Conservation (phyloP, 1,284 basidiomycete genomes). For the Boletellus dicymbophilus region DNA sequence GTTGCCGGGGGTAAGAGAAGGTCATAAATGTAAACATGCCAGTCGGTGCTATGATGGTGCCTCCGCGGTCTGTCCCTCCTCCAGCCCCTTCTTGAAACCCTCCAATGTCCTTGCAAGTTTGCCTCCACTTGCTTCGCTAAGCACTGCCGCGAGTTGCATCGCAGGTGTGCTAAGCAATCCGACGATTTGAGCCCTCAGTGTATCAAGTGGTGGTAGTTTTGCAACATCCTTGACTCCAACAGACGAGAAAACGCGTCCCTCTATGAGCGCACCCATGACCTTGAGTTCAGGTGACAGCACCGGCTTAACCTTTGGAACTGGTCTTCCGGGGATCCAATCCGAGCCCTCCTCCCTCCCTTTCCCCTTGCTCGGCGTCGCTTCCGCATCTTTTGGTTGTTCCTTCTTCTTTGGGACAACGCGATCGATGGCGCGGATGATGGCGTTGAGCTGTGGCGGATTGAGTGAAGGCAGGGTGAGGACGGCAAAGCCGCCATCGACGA, state of each 20-base stretch:
- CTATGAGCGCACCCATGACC: slow-evolving; percentile 75
- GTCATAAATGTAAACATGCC: slow-evolving; percentile 7
- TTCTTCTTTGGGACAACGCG: slow-evolving; percentile 60
- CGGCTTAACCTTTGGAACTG: slow-evolving; percentile 57
- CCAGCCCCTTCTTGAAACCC: slow-evolving; percentile 73
- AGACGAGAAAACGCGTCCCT: slow-evolving; percentile 66
- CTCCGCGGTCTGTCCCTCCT: slow-evolving; percentile 44
- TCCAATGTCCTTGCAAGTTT: slow-evolving; percentile 74
- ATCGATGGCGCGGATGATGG: slow-evolving; percentile 67
- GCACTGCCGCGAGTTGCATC: slow-evolving; percentile 65
- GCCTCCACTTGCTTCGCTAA: slow-evolving; percentile 75
- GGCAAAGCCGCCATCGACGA: slow-evolving; percentile 61
- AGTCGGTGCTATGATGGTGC: slow-evolving; percentile 19
- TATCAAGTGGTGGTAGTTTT: slow-evolving; percentile 69
- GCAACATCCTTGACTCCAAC: slow-evolving; percentile 61
- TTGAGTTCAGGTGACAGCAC: slow-evolving; percentile 60
- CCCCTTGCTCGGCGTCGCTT: slow-evolving; percentile 41
- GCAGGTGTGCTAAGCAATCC: slow-evolving; percentile 74
- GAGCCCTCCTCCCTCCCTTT: slow-evolving; percentile 62
- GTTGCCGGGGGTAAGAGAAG: neutral
- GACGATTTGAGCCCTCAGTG: slow-evolving; percentile 72
- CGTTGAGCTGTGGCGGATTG: slow-evolving; percentile 69
- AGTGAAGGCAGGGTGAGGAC: slow-evolving; percentile 67
- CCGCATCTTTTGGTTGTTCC: slow-evolving; percentile 44
- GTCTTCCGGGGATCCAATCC: slow-evolving; percentile 59